Evolutionary conservation across 2,329 filamentous ascomycete genomes (phyloP).

Genomic region (Cladosporium sp.): DNA sequence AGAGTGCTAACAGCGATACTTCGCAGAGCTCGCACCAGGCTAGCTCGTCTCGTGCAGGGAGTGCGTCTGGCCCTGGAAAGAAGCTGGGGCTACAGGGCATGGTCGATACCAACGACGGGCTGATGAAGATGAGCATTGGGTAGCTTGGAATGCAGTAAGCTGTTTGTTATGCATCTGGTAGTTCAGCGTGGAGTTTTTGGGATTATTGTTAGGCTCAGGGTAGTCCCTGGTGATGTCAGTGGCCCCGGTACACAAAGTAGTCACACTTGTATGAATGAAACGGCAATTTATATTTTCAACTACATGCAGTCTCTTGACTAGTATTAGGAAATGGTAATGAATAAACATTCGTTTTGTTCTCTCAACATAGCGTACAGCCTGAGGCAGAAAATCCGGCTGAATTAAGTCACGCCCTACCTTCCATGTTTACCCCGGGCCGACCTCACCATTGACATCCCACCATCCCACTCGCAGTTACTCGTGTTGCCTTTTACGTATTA

Average conservation of each 20-base stretch:
- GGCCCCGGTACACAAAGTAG: background rate
- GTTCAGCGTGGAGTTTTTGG: constrained; percentile 11
- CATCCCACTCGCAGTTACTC: background rate
- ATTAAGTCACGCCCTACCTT: background rate
- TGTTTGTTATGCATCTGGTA: background rate
- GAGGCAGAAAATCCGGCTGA: background rate
- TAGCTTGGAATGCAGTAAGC: constrained; percentile 43
- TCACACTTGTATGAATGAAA: constrained; percentile 2
- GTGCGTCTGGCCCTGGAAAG: constrained; percentile 41
- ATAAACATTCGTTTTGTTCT: too few relatives aligned
- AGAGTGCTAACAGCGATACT: constrained; percentile 42
- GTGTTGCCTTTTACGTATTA: background rate
- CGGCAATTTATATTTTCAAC: background rate
- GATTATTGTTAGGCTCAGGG: background rate
- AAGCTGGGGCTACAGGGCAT: constrained; percentile 85
- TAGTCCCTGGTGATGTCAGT: background rate
- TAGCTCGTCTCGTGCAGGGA: constrained; percentile 8
- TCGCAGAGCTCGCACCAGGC: constrained; percentile 37
- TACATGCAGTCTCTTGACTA: background rate
- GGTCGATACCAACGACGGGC: constrained; percentile 89
- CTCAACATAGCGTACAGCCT: background rate
- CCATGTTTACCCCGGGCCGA: background rate
- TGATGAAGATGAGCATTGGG: constrained; percentile 98
- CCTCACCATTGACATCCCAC: constrained; percentile 16
- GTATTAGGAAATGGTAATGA: too few relatives aligned